Conservation (phyloP, 1,284 basidiomycete genomes). For the Rhodotorula sp. region DNA sequence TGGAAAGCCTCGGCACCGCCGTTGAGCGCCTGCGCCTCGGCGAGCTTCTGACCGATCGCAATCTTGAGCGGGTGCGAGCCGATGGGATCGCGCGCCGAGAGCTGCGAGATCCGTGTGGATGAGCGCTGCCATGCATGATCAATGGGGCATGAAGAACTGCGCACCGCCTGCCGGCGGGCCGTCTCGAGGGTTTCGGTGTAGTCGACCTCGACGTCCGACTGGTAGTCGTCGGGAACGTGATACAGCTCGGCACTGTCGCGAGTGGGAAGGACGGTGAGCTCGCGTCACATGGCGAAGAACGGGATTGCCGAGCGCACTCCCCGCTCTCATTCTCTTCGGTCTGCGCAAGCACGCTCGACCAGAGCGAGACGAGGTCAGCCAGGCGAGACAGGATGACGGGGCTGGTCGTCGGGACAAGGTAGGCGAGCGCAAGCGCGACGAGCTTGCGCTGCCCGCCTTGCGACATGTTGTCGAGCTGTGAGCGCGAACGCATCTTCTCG, state of each 20-base stretch:
- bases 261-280: too few relatives aligned
- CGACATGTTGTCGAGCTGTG: slow-evolving; percentile 45
- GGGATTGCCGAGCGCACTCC: slow-evolving; percentile 34
- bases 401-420: slow-evolving; percentile 31
- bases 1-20: slow-evolving; percentile 40
- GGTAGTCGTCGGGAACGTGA: slow-evolving; percentile 39
- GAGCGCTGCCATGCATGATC: not conserved
- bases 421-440: slow-evolving; percentile 42
- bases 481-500: not conserved
- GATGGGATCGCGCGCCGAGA: slow-evolving; percentile 39
- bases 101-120: slow-evolving; percentile 12
- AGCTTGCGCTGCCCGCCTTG: slow-evolving; percentile 44
- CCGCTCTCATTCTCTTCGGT: slow-evolving; percentile 43
- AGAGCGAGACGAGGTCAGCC: slow-evolving; percentile 40
- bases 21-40: slow-evolving; percentile 31
- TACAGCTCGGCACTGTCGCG: slow-evolving; percentile 44
- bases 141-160: not conserved
- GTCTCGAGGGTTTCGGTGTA: slow-evolving; percentile 39
- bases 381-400: slow-evolving; percentile 32
- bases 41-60: slow-evolving; percentile 34
- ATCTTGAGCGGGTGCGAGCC: slow-evolving; percentile 30
- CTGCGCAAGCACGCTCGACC: slow-evolving; percentile 43
- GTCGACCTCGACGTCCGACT: slow-evolving; percentile 38
- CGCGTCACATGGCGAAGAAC: too few relatives aligned
- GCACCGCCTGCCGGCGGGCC: slow-evolving; percentile 30